Conservation (phyloP, 768 basidiomycete genomes). For the Saitozyma podzolica region DNA sequence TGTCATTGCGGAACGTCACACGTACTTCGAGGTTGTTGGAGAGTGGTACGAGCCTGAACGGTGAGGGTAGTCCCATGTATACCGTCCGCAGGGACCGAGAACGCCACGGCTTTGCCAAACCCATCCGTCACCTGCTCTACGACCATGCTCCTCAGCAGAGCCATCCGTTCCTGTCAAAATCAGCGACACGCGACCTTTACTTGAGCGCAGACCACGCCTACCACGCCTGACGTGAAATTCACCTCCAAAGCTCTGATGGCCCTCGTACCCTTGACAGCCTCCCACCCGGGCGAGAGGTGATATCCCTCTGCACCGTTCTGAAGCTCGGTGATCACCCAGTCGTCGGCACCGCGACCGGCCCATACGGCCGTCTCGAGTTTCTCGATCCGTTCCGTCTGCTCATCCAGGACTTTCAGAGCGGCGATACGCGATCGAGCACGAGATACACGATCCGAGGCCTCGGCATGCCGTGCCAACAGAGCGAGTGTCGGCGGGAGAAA, state of each 20-base stretch:
- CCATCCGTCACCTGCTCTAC: conserved; percentile 35
- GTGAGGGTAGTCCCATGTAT: conserved; percentile 6
- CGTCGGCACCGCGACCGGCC: conserved; percentile 35
- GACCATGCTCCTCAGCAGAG: conserved; percentile 26
- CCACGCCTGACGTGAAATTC: conserved; percentile 1
- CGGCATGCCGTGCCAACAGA: conserved; percentile 23
- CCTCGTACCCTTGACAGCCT: conserved; percentile 25
- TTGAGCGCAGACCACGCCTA: too few species aligned
- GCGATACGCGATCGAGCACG: conserved; percentile 19
- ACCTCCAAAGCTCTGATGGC: conserved; percentile 19
- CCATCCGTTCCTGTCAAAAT: conserved; percentile 11
- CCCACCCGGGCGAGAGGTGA: conserved; percentile 10
- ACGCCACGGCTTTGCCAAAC: conserved; percentile 22
- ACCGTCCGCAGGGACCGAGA: conserved; percentile 3
- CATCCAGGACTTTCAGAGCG: conserved; percentile 19
- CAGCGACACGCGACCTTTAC: not conserved
- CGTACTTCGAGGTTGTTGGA: conserved; percentile 22
- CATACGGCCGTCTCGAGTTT: conserved; percentile 37
- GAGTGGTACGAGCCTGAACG: conserved; percentile 6
- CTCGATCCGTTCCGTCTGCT: conserved; percentile 18
- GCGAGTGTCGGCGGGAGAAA: conserved; percentile 38
- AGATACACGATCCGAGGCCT: conserved; percentile 18
- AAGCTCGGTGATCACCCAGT: conserved; percentile 32
- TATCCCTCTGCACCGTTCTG: conserved; percentile 11
- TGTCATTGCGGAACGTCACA: not conserved